Conservation (phyloP, 768 basidiomycete species). For the Epithele typhae region DNA sequence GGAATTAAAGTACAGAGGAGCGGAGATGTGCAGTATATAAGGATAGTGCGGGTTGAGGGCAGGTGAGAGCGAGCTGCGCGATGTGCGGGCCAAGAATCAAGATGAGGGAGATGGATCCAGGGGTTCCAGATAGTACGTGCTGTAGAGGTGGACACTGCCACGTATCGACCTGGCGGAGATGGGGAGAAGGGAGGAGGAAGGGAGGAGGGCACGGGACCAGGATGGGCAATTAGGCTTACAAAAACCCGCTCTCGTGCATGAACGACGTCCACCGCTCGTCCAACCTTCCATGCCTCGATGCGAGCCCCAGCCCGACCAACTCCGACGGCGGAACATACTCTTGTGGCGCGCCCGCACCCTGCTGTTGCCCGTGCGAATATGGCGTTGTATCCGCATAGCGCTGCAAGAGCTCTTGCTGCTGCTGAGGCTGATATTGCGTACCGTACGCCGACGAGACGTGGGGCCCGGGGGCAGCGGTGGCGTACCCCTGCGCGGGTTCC, state of each 20-base stretch:
- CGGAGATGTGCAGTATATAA: too few species aligned
- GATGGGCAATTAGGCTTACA: slow-evolving; percentile 21
- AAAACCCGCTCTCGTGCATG: slow-evolving; percentile 52
- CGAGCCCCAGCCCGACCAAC: slow-evolving; percentile 57
- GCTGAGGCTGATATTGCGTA: slow-evolving; percentile 17
- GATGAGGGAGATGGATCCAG: too few species aligned
- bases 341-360: slow-evolving; percentile 1
- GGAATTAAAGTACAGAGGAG: too few species aligned
- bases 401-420: slow-evolving; percentile 16
- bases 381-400: too few species aligned
- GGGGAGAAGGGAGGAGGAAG: not conserved
- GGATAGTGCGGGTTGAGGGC: too few species aligned
- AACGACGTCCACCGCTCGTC: slow-evolving; percentile 60
- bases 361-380: too few species aligned
- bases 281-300: slow-evolving; percentile 48
- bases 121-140: too few species aligned
- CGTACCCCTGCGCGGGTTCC: slow-evolving; percentile 10
- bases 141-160: too few species aligned
- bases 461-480: not conserved
- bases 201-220: not conserved
- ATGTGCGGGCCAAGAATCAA: too few species aligned
- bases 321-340: slow-evolving; percentile 32
- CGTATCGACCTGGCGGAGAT: not conserved
- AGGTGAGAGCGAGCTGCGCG: too few species aligned
- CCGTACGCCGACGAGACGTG: slow-evolving; percentile 8